A percentile compares a stretch with the other conserved stretches of the same genome.
Evolutionary conservation across 2,329 filamentous ascomycete species (phyloP).

Genomic region (Lasiodiplodia hormozganensis): DNA sequence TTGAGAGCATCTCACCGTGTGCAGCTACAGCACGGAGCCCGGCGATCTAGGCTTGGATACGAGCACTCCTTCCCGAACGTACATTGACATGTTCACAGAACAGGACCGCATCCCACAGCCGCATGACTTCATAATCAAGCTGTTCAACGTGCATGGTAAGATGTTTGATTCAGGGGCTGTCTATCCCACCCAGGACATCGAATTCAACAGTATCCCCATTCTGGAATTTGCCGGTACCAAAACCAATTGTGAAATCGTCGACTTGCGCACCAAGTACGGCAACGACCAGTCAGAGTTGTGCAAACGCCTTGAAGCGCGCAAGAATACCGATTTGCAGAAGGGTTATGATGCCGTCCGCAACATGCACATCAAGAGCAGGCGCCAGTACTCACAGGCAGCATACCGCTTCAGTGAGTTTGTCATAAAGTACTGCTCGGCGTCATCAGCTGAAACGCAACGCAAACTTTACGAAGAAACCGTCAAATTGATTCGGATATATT

Average conservation of each 20-base stretch:
- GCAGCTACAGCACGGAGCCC: conserved; percentile 49
- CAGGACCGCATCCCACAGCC: conserved; percentile 53
- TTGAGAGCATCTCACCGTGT: conserved; percentile 43
- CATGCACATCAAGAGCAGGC: conserved; percentile 47
- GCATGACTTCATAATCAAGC: conserved; percentile 57
- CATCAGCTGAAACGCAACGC: conserved; percentile 49
- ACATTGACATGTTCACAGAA: background rate
- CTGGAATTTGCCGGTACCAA: conserved; percentile 57
- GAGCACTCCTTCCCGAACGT: conserved; percentile 3
- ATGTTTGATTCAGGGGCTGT: conserved; percentile 50
- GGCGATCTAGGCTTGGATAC: conserved; percentile 49
- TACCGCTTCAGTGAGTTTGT: conserved; percentile 58
- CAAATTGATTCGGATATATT: conserved; percentile 49
- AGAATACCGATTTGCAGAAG: conserved; percentile 50
- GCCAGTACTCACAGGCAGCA: conserved; percentile 56
- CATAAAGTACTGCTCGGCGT: conserved; percentile 56
- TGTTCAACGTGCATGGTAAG: conserved; percentile 56
- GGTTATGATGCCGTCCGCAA: conserved; percentile 50
- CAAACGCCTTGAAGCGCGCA: conserved; percentile 48
- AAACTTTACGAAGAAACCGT: conserved; percentile 50
- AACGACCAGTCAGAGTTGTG: conserved; percentile 48
- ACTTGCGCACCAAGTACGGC: conserved; percentile 50
- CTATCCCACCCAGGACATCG: conserved; percentile 52
- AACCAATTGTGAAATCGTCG: conserved; percentile 54
- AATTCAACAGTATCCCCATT: conserved; percentile 57